Evolutionary conservation across 768 basidiomycete genomes (phyloP).

Genomic region (Russula ochroleuca): DNA sequence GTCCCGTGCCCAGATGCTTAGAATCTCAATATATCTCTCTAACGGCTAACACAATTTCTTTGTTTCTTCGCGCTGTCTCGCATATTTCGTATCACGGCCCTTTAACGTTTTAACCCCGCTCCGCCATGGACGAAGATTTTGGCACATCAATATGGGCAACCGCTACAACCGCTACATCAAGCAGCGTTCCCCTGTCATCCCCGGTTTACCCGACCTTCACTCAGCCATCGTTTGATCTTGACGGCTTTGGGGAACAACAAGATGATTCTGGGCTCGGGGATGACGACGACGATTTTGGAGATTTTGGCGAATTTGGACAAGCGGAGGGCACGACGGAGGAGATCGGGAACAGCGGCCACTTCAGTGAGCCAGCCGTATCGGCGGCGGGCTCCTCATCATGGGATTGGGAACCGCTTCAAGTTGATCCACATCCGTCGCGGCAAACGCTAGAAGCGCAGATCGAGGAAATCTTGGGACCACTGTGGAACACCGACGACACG

Average conservation of each 20-base stretch:
- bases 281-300: conserved; percentile 82
- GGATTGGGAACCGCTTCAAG: conserved; percentile 56
- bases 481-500: conserved; percentile 56
- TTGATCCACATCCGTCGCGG: conserved; percentile 62
- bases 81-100: neutral
- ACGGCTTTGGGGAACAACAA: conserved; percentile 54
- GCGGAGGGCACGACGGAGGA: conserved; percentile 37
- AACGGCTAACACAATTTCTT: neutral
- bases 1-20: conserved; percentile 4
- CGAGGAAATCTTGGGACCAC: conserved; percentile 57
- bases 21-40: neutral
- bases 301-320: conserved; percentile 86
- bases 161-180: conserved; percentile 35
- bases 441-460: conserved; percentile 57
- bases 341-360: conserved; percentile 38
- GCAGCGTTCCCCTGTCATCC: conserved; percentile 16
- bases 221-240: conserved; percentile 42
- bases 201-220: conserved; percentile 22
- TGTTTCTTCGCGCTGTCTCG: neutral
- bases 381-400: conserved; percentile 42
- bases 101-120: neutral
- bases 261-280: conserved; percentile 38
- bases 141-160: conserved; percentile 71
- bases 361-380: conserved; percentile 39
- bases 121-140: conserved; percentile 65